A percentile compares a stretch with the other conserved stretches of the same genome.
Conservation (phyloP, 2,329 filamentous ascomycete genomes). For the Colletotrichum plurivorum region DNA sequence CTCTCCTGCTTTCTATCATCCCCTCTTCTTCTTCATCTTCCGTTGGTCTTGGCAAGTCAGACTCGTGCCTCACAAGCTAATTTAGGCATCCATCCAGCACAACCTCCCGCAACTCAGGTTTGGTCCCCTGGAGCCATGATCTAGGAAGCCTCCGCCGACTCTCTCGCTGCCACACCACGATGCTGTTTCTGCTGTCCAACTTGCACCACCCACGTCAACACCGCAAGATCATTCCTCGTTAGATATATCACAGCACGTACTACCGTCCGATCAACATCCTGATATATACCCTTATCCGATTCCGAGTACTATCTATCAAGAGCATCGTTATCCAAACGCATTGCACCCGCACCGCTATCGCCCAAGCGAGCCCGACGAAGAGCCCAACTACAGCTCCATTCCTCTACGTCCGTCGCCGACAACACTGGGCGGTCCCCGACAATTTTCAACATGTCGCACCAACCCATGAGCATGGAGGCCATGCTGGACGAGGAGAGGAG, state of each 20-base stretch:
- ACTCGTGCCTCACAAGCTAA: constrained; percentile 37
- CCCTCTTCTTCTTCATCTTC: background rate
- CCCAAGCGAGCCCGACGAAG: constrained; percentile 12
- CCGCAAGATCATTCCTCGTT: constrained; percentile 47
- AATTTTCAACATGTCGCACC: constrained; percentile 49
- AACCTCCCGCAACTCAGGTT: constrained; percentile 25
- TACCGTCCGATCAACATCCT: background rate
- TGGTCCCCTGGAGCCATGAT: constrained; percentile 42
- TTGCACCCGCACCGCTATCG: background rate
- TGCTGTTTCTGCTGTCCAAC: constrained; percentile 44
- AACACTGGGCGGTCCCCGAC: background rate
- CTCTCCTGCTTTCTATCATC: background rate
- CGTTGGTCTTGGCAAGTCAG: constrained; percentile 33
- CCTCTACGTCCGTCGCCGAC: background rate
- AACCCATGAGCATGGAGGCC: constrained; percentile 81
- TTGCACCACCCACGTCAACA: constrained; percentile 42
- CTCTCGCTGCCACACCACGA: constrained; percentile 42
- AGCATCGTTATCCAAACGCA: constrained; percentile 5
- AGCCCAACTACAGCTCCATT: constrained; percentile 11
- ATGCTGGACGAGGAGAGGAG: constrained; percentile 83
- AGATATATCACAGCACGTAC: constrained; percentile 30
- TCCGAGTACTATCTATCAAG: constrained; percentile 19
- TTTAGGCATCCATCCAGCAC: constrained; percentile 28
- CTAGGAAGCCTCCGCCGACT: constrained; percentile 35
- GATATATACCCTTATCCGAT: constrained; percentile 9